Conservation (phyloP, 2,329 filamentous ascomycete species). For the Hypoxylon sp. region DNA sequence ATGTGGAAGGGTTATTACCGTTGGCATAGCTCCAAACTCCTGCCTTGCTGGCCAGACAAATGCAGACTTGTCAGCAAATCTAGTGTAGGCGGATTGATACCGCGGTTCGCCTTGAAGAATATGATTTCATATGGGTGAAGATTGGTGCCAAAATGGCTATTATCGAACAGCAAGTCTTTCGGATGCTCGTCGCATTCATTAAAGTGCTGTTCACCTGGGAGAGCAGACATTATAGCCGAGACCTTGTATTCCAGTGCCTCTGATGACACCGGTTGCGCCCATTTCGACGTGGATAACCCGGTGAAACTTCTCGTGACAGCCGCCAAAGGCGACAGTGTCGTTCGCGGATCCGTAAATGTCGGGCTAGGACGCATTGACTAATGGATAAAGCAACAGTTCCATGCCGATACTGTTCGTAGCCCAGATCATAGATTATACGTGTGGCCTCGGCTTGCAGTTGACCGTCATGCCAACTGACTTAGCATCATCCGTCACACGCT, state of each 20-base stretch:
- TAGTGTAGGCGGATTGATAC: slow-evolving; percentile 50
- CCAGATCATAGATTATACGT: slow-evolving; percentile 57
- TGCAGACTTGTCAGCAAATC: slow-evolving; percentile 52
- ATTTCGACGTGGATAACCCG: slow-evolving; percentile 54
- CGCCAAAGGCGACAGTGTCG: slow-evolving; percentile 51
- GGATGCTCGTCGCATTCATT: slow-evolving; percentile 46
- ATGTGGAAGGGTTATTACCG: not conserved
- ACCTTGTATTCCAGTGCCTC: slow-evolving; percentile 52
- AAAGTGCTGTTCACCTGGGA: slow-evolving; percentile 46
- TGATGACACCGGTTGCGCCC: slow-evolving; percentile 50
- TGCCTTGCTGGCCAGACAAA: slow-evolving; percentile 35
- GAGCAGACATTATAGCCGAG: slow-evolving; percentile 54
- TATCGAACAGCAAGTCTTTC: slow-evolving; percentile 49
- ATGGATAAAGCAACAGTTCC: slow-evolving; percentile 52
- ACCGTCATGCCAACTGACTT: slow-evolving; percentile 56
- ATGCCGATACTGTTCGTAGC: slow-evolving; percentile 57
- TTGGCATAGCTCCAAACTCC: slow-evolving; percentile 48
- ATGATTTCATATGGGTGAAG: slow-evolving; percentile 57
- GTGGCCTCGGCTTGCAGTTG: slow-evolving; percentile 54
- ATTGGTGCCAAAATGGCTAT: slow-evolving; percentile 54
- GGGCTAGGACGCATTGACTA: slow-evolving; percentile 34
- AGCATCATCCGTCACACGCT: slow-evolving; percentile 49
- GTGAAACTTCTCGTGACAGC: slow-evolving; percentile 51
- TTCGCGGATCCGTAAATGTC: slow-evolving; percentile 47
- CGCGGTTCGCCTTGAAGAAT: slow-evolving; percentile 56